Evolutionary conservation across 2,329 filamentous ascomycete genomes (phyloP).

Genomic region (Colletotrichum lini): DNA sequence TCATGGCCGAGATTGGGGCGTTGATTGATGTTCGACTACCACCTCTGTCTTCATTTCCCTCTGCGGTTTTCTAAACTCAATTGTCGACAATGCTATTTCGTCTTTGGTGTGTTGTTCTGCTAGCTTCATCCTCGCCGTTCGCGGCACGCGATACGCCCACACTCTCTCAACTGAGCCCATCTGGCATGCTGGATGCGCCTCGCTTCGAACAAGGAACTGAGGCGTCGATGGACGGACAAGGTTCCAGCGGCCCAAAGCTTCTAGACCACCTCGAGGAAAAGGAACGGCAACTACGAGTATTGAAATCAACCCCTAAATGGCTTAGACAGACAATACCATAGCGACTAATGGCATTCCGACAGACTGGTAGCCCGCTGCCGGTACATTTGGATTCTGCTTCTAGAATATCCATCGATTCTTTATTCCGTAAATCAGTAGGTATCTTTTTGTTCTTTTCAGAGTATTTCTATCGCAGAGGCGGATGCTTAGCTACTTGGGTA

Average conservation of each 20-base stretch:
- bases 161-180: not conserved
- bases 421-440: too few species aligned
- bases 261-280: constrained; percentile 2
- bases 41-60: too few species aligned
- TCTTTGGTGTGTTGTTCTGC: not conserved
- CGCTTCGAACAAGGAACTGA: not conserved
- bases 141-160: not conserved
- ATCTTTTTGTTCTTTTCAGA: too few species aligned
- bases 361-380: constrained; percentile 28
- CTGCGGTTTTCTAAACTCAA: too few species aligned
- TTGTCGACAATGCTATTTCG: too few species aligned
- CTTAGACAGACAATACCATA: not conserved
- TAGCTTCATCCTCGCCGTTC: not conserved
- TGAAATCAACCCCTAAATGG: too few species aligned
- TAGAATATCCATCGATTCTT: too few species aligned
- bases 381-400: not conserved
- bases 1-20: too few species aligned
- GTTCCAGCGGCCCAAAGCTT: constrained; percentile 24
- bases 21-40: too few species aligned
- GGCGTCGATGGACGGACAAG: constrained; percentile 5
- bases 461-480: too few species aligned
- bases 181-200: not conserved
- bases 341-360: constrained; percentile 22
- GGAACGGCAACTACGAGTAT: too few species aligned
- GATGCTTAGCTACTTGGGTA: too few species aligned